Evolutionary conservation across 2,329 filamentous ascomycete genomes (phyloP), one percentile per base, ranked within the genome.

Genomic region (Fusarium robinianum): DNA sequence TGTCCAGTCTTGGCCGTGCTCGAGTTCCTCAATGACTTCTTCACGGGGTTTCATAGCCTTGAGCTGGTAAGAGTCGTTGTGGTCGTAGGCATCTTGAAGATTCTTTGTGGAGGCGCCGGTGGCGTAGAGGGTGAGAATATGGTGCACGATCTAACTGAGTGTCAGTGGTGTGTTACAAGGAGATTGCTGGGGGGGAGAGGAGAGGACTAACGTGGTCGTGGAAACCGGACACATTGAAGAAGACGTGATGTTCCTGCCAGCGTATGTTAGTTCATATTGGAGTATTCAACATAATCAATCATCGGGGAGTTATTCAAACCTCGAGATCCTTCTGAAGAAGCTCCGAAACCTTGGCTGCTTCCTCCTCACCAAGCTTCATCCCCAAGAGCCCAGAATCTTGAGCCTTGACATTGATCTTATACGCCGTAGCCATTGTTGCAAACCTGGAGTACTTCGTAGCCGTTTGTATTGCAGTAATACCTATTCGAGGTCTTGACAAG

Each of bases 141-240:
- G 84, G 58, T 96, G 90, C 4, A 77, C 77, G 48, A 94, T 75
- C 77, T 80, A 25, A 5, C 9, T 4, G 7, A 12, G 2, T n/a
- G 31, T 53, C 15, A 54, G 48, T 19, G n/a, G n/a, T 1, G 7
- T 18, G 4, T 7, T 11, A 32, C n/a, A 6, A 2, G 7, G 3
- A 9, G 5, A 31, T 6, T 6, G 25, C 12, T n/a, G n/a, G n/a
- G n/a, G n/a, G n/a, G n/a, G n/a, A n/a, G n/a, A n/a, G n/a, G n/a
- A n/a, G n/a, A n/a, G n/a, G 2, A 45, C 64, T 60, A 70, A 77
- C 88, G 61, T 96, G 90, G 64, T 96, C 88, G 62, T 96, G 91
- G 51, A 87, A 95, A 1, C 86, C 85, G 2, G 67, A 62, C 0
- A 77, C 48, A 49, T 94, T 95, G 75, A 90, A 95, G 70, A 85